Evolutionary conservation across 225 moss, liverwort and hornwort species (phyloP), one percentile per base, ranked within the genome.

Genomic region (Pseudisothecium myosuroides): DNA sequence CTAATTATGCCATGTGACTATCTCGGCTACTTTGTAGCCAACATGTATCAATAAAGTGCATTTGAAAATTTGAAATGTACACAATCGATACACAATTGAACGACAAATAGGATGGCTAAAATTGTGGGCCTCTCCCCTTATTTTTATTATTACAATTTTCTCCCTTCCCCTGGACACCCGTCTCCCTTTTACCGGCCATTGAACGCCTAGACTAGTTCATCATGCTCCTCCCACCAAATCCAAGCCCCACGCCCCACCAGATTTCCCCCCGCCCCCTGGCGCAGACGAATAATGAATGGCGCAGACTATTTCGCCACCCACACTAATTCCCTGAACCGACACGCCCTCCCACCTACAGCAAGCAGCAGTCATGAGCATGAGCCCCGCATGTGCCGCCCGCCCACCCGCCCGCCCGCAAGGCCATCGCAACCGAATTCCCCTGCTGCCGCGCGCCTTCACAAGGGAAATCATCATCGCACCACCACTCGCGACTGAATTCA

Each of bases 341-440:
- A 37, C 62, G 37, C 49, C 80, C 80, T 60, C 80, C 50, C 77
- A 86, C 88, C 65, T 83, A 61, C 54, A 64, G 83, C 88, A 16
- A 64, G 83, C 88, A 16, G 83, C 83, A 83, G 88, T 88, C 88
- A 88, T 88, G 88, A 83, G 83, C 88, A 88, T 88, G 88, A 83
- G 83, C 65, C 88, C 55, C 76, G 88, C 88, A 83, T 83, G 88
- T 72, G 73, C 88, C 88, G 80, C 87, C 26, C 16, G 26, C 79
- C 26, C 58, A 64, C 86, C 76, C 50, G 58, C 69, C 58, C 58
- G 86, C 45, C 45, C 45, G 45, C 45, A n/a, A n/a, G n/a, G n/a
- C 77, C 84, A n/a, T n/a, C 56, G 86, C 86, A 87, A 88, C 88
- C 62, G 88, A 88, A 88, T 88, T 73, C 29, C 71, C 60, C 80